Conservation (phyloP, 306 rosid genomes). For the Senna tora region DNA sequence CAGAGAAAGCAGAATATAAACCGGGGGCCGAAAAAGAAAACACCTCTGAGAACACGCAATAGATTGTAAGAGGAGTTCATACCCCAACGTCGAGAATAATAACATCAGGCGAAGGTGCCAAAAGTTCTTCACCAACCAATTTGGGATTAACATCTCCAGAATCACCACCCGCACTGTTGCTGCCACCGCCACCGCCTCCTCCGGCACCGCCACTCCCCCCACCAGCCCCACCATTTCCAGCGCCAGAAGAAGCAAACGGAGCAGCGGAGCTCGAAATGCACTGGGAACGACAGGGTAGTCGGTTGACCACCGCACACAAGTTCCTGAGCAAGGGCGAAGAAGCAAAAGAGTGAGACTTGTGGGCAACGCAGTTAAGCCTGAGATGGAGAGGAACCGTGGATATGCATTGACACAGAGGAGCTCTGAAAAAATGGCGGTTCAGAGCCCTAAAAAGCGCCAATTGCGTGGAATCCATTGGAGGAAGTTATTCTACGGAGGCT, state of each 20-base stretch:
- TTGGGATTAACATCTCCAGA: slow-evolving; percentile 56
- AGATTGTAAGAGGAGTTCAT: slow-evolving; percentile 33
- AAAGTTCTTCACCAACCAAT: slow-evolving; percentile 63
- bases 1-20: slow-evolving; percentile 12
- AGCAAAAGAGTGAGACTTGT: slow-evolving; percentile 17
- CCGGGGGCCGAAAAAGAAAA: background rate
- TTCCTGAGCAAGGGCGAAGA: slow-evolving; percentile 43
- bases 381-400: slow-evolving; percentile 42
- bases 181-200: slow-evolving; percentile 48
- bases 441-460: slow-evolving; percentile 58
- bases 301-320: slow-evolving; percentile 37
- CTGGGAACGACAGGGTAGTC: slow-evolving; percentile 41
- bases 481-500: background rate
- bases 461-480: slow-evolving; percentile 73
- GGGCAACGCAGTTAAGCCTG: slow-evolving; percentile 39
- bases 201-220: slow-evolving; percentile 21
- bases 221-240: slow-evolving; percentile 54
- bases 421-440: slow-evolving; percentile 46
- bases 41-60: background rate
- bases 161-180: slow-evolving; percentile 51
- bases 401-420: slow-evolving; percentile 38
- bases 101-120: slow-evolving; percentile 60
- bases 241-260: slow-evolving; percentile 58
- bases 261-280: slow-evolving; percentile 66
- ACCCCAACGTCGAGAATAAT: slow-evolving; percentile 91